These are phyloP conservation scores for Coniochaeta pulveracea DNA, from an alignment of 2,329 filamentous ascomycete species.

Conservation along the genomic window DNA sequence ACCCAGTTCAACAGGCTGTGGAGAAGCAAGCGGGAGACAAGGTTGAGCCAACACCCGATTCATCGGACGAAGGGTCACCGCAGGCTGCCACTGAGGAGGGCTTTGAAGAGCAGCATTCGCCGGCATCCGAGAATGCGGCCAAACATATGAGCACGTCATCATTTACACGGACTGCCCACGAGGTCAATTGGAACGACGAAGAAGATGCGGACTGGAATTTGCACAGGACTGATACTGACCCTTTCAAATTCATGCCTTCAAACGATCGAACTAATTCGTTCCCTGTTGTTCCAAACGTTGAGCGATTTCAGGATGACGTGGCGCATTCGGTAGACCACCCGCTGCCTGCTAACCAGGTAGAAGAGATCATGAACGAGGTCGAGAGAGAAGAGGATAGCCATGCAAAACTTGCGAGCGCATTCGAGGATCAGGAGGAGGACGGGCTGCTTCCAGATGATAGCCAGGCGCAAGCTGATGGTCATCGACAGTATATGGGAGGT, in stretches of 20 bases:
- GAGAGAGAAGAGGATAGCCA: conserved; percentile 33
- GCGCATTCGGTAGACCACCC: conserved; percentile 26
- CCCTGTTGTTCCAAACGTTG: conserved; percentile 38
- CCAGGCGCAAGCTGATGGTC: conserved; percentile 10
- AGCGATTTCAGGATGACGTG: conserved; percentile 16
- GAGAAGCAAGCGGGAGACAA: conserved; percentile 3
- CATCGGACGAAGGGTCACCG: background rate
- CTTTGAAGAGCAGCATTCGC: conserved; percentile 5
- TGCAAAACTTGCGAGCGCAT: conserved; percentile 18
- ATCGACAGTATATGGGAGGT: conserved; percentile 29
- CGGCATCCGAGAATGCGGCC: conserved; percentile 19
- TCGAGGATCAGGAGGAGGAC: conserved; percentile 7
- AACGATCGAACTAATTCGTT: conserved; percentile 53
- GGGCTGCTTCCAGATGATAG: conserved; percentile 9
- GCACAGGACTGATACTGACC: conserved; percentile 39
- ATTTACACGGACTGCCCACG: conserved; percentile 52
- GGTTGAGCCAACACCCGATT: too few species aligned
- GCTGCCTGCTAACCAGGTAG: conserved; percentile 36
- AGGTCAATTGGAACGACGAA: conserved; percentile 48
- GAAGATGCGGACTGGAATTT: conserved; percentile 46
- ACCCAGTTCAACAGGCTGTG: too few species aligned
- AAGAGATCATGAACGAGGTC: conserved; percentile 39
- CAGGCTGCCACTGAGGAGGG: background rate
- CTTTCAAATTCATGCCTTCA: conserved; percentile 47
- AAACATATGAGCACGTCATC: conserved; percentile 52